Conservation (phyloP, 2,329 filamentous ascomycete species). For the Cladobotryum protrusum region DNA sequence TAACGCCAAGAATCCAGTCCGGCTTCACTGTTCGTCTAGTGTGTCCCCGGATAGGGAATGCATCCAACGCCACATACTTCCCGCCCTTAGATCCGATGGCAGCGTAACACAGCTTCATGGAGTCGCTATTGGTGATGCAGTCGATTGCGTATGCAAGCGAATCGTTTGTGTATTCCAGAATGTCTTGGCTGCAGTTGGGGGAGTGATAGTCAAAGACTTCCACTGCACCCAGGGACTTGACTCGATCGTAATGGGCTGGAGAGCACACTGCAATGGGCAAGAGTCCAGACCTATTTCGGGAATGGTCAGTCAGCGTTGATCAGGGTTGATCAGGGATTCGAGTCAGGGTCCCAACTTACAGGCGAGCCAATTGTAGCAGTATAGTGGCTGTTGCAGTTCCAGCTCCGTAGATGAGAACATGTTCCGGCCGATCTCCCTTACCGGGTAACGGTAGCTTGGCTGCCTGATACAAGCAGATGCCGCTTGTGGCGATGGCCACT, state of each 20-base stretch:
- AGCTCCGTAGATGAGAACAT: slow-evolving; percentile 40
- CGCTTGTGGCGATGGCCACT: slow-evolving; percentile 20
- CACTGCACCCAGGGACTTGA: slow-evolving; percentile 36
- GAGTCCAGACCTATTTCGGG: slow-evolving; percentile 34
- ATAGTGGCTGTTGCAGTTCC: slow-evolving; percentile 36
- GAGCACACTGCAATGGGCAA: slow-evolving; percentile 38
- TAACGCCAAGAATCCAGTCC: slow-evolving; percentile 17
- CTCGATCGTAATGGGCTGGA: slow-evolving; percentile 29
- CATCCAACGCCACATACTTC: slow-evolving; percentile 15
- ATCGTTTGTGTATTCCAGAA: slow-evolving; percentile 18
- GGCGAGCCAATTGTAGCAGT: neutral
- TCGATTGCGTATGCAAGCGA: slow-evolving; percentile 29
- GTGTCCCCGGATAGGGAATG: slow-evolving; percentile 18
- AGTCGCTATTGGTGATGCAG: slow-evolving; percentile 22
- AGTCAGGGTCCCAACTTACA: too few relatives aligned
- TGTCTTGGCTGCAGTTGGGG: slow-evolving; percentile 14
- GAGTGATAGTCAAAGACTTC: slow-evolving; percentile 36
- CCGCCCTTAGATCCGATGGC: slow-evolving; percentile 25
- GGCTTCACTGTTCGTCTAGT: slow-evolving; percentile 18
- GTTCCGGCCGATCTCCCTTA: slow-evolving; percentile 12
- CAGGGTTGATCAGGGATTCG: slow-evolving; percentile 18
- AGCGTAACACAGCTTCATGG: slow-evolving; percentile 30
- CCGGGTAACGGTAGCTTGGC: slow-evolving; percentile 21
- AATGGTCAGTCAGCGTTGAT: slow-evolving; percentile 44
- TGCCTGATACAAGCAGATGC: slow-evolving; percentile 23